phyloP scores from a whole-genome alignment of 225 moss, liverwort and hornwort species.

The Physcomitrium patens region DNA sequence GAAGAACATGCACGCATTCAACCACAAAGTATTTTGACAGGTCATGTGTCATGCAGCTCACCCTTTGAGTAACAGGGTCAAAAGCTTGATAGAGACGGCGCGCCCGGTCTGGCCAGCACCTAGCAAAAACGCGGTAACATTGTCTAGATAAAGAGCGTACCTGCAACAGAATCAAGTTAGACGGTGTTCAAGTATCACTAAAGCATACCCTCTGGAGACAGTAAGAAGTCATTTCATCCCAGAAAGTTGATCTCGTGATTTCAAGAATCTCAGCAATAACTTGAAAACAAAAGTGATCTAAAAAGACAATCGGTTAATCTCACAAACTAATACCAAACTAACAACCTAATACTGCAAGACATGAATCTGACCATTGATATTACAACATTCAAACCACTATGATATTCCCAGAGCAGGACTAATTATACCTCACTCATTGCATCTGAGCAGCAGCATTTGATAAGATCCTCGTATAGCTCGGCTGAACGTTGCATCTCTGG shows the following conservation, averaged over 20 bases:
- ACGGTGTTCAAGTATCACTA: slow-evolving; percentile 14
- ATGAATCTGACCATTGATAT: slow-evolving; percentile 25
- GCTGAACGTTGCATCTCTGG: slow-evolving; percentile 93
- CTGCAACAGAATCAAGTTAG: slow-evolving; percentile 47
- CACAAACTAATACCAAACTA: slow-evolving; percentile 23
- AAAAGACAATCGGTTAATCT: slow-evolving; percentile 6
- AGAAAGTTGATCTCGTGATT: not conserved
- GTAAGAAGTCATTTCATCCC: slow-evolving; percentile 21
- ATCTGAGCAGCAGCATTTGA: slow-evolving; percentile 95
- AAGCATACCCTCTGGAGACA: slow-evolving; percentile 4
- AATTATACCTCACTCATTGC: slow-evolving; percentile 89
- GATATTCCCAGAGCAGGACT: slow-evolving; percentile 27
- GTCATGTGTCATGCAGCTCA: slow-evolving; percentile 39
- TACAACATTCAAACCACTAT: slow-evolving; percentile 11
- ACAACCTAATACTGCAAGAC: slow-evolving; percentile 18
- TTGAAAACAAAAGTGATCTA: not conserved
- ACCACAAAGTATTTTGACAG: not conserved
- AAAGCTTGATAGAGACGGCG: slow-evolving; percentile 85
- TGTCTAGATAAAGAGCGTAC: slow-evolving; percentile 82
- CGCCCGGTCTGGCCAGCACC: slow-evolving; percentile 91
- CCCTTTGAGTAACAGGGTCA: slow-evolving; percentile 88
- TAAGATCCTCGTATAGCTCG: slow-evolving; percentile 92
- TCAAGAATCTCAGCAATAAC: not conserved
- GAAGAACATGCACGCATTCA: slow-evolving; percentile 19
- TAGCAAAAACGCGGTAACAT: slow-evolving; percentile 90